phyloP scores from a whole-genome alignment of 495 filamentous ascomycete species.

The Aspergillus mulundensis region DNA sequence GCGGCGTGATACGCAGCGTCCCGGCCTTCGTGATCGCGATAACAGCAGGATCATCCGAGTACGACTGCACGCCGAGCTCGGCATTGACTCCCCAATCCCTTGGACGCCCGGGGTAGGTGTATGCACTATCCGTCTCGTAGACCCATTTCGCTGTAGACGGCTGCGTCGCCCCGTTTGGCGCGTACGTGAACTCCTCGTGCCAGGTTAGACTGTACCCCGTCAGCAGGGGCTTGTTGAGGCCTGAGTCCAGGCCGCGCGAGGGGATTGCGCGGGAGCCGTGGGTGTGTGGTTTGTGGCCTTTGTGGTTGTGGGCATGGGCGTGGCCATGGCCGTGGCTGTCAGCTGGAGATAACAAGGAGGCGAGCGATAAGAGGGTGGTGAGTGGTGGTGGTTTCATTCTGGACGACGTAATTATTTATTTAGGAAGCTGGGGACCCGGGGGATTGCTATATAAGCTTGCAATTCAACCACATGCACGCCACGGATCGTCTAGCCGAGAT shows the following conservation, averaged over 20 bases:
- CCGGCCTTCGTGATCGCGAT: neutral
- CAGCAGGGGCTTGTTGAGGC: conserved; percentile 7
- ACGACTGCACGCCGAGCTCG: neutral
- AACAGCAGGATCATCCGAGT: neutral
- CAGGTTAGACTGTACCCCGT: conserved; percentile 10
- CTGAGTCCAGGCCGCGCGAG: conserved; percentile 5
- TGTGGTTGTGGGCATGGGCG: neutral
- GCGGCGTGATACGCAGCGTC: neutral
- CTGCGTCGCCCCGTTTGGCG: neutral
- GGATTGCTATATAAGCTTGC: too few species aligned
- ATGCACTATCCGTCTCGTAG: neutral
- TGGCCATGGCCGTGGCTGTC: neutral
- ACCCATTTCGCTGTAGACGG: conserved; percentile 1
- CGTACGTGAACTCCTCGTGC: conserved; percentile 12
- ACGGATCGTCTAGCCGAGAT: too few species aligned
- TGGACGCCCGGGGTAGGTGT: neutral
- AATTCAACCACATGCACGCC: too few species aligned
- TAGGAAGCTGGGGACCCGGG: neutral
- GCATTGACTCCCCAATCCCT: conserved; percentile 7
- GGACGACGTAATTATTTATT: neutral
- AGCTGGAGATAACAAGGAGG: neutral
- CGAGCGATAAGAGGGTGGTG: neutral
- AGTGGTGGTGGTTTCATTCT: neutral
- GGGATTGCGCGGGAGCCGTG: neutral
- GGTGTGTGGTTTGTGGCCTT: neutral